These are phyloP conservation scores for Aspergillus cavernicola DNA, from an alignment of 495 filamentous ascomycete genomes.

Conservation along the genomic window DNA sequence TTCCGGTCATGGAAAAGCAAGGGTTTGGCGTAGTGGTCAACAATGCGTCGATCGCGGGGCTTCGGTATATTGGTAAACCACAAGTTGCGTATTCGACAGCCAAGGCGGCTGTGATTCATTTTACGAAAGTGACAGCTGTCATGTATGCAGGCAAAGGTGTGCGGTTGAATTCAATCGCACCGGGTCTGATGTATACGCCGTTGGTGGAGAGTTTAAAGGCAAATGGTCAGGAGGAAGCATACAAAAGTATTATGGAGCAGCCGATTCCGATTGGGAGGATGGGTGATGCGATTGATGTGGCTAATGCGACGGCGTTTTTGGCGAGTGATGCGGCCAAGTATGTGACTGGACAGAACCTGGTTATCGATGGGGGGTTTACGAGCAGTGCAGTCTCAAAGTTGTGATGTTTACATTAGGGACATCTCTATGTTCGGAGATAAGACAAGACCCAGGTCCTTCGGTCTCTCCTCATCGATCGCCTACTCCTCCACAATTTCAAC, in stretches of 20 bases:
- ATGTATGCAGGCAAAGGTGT: conserved; percentile 45
- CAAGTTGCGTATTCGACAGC: conserved; percentile 47
- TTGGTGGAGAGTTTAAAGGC: conserved; percentile 16
- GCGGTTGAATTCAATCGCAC: conserved; percentile 46
- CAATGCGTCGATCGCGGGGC: conserved; percentile 39
- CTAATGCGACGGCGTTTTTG: conserved; percentile 49
- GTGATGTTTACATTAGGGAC: neutral
- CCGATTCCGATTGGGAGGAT: conserved; percentile 42
- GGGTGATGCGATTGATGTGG: conserved; percentile 50
- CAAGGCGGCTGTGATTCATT: conserved; percentile 42
- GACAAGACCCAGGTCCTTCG: too few species aligned
- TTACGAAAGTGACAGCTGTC: conserved; percentile 45
- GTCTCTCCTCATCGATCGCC: neutral
- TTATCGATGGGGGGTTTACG: conserved; percentile 52
- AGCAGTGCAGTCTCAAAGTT: neutral
- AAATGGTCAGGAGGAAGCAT: conserved; percentile 10
- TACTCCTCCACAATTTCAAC: conserved; percentile 33
- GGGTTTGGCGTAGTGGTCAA: conserved; percentile 42
- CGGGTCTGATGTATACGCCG: conserved; percentile 45
- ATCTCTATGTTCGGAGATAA: too few species aligned
- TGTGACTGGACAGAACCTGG: conserved; percentile 51
- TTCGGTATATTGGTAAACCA: conserved; percentile 48
- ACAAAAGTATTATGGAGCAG: conserved; percentile 33
- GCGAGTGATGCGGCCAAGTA: conserved; percentile 47
- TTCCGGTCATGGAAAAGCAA: conserved; percentile 47